Percentiles rank a stretch among this genome's conserved stretches.
These are phyloP conservation scores for Ilyonectria mors-panacis DNA, from an alignment of 2,329 filamentous ascomycete species.

Conservation along the genomic window DNA sequence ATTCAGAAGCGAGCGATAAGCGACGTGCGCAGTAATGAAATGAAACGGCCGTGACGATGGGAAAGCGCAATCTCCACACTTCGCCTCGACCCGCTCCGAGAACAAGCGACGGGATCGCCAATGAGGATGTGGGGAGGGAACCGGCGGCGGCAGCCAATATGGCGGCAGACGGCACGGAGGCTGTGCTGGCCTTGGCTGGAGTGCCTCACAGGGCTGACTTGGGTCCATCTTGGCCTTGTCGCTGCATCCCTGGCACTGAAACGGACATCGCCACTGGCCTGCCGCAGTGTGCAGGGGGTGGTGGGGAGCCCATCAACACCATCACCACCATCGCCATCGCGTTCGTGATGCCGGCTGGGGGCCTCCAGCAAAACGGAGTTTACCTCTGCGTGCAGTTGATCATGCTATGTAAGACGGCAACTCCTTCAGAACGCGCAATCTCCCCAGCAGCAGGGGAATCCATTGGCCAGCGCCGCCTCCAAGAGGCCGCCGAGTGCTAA, in stretches of 20 bases:
- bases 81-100: neutral
- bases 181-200: constrained; percentile 20
- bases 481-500: constrained; percentile 27
- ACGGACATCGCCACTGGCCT: constrained; percentile 21
- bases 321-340: constrained; percentile 10
- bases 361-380: neutral
- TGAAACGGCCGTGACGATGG: neutral
- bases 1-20: neutral
- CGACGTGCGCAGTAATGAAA: constrained; percentile 5
- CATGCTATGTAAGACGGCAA: neutral
- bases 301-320: constrained; percentile 18
- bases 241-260: constrained; percentile 8
- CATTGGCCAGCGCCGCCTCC: constrained; percentile 12
- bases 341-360: neutral
- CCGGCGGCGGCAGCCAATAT: constrained; percentile 6
- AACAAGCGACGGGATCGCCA: neutral
- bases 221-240: neutral
- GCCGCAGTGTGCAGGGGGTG: constrained; percentile 16
- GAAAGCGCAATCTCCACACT: neutral
- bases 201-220: constrained; percentile 33
- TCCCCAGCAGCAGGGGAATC: neutral
- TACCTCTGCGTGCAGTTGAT: neutral
- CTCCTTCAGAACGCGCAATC: constrained; percentile 1
- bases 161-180: constrained; percentile 5
- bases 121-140: constrained; percentile 16